These are phyloP conservation scores for Sordariomycetes sp. DNA, from an alignment of 2,329 filamentous ascomycete genomes.

Conservation along the genomic window DNA sequence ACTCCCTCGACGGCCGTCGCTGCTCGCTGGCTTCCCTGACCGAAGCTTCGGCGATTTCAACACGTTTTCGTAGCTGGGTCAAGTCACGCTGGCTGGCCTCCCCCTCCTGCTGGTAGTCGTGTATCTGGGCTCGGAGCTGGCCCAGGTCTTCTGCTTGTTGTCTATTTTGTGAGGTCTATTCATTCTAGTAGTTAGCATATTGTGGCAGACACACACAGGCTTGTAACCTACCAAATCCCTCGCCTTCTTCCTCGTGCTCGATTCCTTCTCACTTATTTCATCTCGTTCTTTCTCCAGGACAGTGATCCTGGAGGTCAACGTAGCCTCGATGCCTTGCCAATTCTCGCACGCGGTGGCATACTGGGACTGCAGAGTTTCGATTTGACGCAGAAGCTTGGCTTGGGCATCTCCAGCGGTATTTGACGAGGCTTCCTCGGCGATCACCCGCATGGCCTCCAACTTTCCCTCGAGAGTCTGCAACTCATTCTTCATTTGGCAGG, in stretches of 20 bases:
- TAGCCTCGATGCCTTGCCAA: conserved; percentile 93
- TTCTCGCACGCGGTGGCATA: conserved; percentile 92
- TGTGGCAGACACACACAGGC: neutral
- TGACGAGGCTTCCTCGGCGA: conserved; percentile 82
- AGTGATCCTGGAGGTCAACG: conserved; percentile 64
- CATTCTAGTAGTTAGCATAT: neutral
- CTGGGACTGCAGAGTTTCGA: conserved; percentile 91
- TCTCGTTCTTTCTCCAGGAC: conserved; percentile 84
- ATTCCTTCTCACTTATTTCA: conserved; percentile 72
- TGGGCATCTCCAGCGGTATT: conserved; percentile 73
- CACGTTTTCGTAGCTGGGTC: conserved; percentile 27
- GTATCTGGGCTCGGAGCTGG: conserved; percentile 53
- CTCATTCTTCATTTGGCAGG: conserved; percentile 71
- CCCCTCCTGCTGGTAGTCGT: conserved; percentile 46
- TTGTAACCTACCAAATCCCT: conserved; percentile 62
- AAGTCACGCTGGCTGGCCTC: conserved; percentile 39
- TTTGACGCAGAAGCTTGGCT: conserved; percentile 81
- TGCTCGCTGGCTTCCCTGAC: neutral
- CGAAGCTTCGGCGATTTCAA: conserved; percentile 41
- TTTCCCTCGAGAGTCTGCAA: conserved; percentile 72
- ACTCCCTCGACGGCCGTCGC: neutral
- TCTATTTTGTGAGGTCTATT: conserved; percentile 51
- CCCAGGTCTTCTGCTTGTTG: conserved; percentile 78
- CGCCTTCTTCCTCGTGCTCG: conserved; percentile 79
- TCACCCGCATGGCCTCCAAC: conserved; percentile 73